Evolutionary conservation across 2,329 filamentous ascomycete genomes (phyloP).

Genomic region (Neopestalotiopsis sp.): DNA sequence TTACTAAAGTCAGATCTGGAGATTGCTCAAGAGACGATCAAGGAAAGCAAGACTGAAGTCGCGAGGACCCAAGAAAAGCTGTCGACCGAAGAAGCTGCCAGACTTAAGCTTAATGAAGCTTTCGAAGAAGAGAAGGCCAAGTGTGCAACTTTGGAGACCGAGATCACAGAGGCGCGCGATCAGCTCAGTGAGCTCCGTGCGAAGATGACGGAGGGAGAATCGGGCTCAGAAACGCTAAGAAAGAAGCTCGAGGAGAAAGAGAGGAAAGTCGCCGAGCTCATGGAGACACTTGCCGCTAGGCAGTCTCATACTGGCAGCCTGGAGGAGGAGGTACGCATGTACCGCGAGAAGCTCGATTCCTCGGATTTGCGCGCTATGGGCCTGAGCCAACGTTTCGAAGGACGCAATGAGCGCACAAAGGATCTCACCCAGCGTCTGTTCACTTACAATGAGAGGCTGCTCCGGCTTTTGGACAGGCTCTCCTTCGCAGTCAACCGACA

Average conservation of each 20-base stretch:
- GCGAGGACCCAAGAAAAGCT: slow-evolving; percentile 58
- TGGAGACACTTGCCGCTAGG: slow-evolving; percentile 74
- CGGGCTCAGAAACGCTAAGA: slow-evolving; percentile 79
- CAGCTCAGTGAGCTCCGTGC: slow-evolving; percentile 72
- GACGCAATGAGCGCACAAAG: slow-evolving; percentile 75
- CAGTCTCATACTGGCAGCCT: slow-evolving; percentile 77
- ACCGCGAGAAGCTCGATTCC: slow-evolving; percentile 68
- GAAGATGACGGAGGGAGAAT: slow-evolving; percentile 82
- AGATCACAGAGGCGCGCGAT: slow-evolving; percentile 68
- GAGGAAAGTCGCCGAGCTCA: slow-evolving; percentile 68
- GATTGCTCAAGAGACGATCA: slow-evolving; percentile 58
- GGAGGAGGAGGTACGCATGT: slow-evolving; percentile 75
- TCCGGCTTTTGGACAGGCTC: slow-evolving; percentile 81
- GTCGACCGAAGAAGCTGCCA: slow-evolving; percentile 55
- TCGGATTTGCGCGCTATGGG: slow-evolving; percentile 58
- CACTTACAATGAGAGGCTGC: slow-evolving; percentile 83
- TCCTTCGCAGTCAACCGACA: slow-evolving; percentile 83
- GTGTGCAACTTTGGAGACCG: slow-evolving; percentile 58
- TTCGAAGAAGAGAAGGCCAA: slow-evolving; percentile 60
- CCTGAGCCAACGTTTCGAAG: slow-evolving; percentile 65
- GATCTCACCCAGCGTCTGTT: slow-evolving; percentile 86
- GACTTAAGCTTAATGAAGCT: slow-evolving; percentile 59
- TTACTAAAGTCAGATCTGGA: slow-evolving; percentile 70
- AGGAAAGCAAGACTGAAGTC: slow-evolving; percentile 63
- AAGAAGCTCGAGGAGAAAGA: slow-evolving; percentile 80